phyloP scores from a whole-genome alignment of 768 basidiomycete genomes.

The Lactifluus volemus region DNA sequence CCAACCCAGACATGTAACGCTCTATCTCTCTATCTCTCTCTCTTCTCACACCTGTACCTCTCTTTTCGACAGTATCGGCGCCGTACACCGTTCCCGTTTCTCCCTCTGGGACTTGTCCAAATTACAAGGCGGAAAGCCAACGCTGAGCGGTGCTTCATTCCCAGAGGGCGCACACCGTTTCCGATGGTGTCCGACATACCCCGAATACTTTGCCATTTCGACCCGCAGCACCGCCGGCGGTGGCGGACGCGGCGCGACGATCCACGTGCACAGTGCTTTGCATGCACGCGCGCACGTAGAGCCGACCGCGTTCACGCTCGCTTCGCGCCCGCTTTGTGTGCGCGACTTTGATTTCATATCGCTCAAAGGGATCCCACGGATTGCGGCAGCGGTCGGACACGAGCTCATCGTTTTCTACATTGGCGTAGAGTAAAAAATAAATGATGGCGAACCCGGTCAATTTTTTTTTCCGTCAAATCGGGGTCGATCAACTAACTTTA shows the following conservation, averaged over 20 bases:
- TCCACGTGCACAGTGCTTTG: constrained; percentile 57
- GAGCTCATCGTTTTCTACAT: constrained; percentile 55
- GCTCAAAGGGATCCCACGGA: constrained; percentile 47
- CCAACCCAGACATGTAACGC: constrained; percentile 62
- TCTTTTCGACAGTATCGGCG: constrained; percentile 49
- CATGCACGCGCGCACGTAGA: constrained; percentile 50
- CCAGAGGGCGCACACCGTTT: constrained; percentile 60
- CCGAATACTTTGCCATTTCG: constrained; percentile 73
- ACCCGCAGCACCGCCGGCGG: constrained; percentile 31
- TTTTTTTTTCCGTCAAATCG: not conserved
- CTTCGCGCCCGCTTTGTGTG: constrained; percentile 53
- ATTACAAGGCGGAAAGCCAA: constrained; percentile 66
- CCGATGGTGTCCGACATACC: constrained; percentile 73
- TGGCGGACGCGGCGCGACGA: constrained; percentile 34
- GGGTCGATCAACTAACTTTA: not conserved
- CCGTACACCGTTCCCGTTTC: constrained; percentile 62
- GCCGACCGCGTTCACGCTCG: constrained; percentile 50
- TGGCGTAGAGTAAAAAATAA: constrained; percentile 41
- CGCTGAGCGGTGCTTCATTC: constrained; percentile 51
- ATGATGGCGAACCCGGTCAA: not conserved
- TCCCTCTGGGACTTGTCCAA: constrained; percentile 70
- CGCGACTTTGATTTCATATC: constrained; percentile 74
- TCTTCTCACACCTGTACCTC: not conserved
- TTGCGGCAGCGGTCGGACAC: constrained; percentile 59
- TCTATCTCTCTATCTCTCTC: not conserved